These are phyloP conservation scores for Recurvomyces mirabilis DNA, from an alignment of 495 filamentous ascomycete species.

Conservation along the genomic window DNA sequence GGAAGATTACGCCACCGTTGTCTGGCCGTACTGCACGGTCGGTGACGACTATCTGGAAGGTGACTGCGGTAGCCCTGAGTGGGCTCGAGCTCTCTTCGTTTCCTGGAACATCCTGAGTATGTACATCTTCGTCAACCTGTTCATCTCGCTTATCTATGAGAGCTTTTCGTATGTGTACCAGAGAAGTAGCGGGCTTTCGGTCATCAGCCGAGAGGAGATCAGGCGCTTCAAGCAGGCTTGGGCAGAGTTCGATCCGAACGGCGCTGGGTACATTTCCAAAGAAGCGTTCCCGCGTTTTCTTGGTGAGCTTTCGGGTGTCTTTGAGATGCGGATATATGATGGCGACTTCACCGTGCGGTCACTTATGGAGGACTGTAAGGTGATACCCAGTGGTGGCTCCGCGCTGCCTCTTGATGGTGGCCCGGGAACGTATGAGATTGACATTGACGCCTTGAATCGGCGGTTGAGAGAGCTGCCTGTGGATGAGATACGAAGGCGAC, in stretches of 20 bases:
- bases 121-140: conserved; percentile 98
- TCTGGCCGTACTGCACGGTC: conserved; percentile 62
- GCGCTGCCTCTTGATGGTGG: conserved; percentile 49
- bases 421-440: conserved; percentile 36
- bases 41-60: conserved; percentile 59
- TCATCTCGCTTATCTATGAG: conserved; percentile 97
- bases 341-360: conserved; percentile 71
- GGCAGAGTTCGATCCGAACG: conserved; percentile 85
- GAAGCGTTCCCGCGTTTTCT: conserved; percentile 83
- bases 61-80: conserved; percentile 82
- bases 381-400: conserved; percentile 34
- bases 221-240: conserved; percentile 97
- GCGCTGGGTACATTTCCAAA: conserved; percentile 83
- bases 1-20: conserved; percentile 83
- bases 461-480: conserved; percentile 70
- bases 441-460: conserved; percentile 62
- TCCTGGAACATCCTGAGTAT: conserved; percentile 99
- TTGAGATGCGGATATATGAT: conserved; percentile 95
- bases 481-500: conserved; percentile 54
- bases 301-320: conserved; percentile 83
- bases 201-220: conserved; percentile 81
- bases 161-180: conserved; percentile 99
- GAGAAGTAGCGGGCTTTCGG: conserved; percentile 72
- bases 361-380: conserved; percentile 71
- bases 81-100: conserved; percentile 82